Base-by-base conservation (phyloP, 1,284 basidiomycete species). In the Ganoderma leucocontextum region DNA sequence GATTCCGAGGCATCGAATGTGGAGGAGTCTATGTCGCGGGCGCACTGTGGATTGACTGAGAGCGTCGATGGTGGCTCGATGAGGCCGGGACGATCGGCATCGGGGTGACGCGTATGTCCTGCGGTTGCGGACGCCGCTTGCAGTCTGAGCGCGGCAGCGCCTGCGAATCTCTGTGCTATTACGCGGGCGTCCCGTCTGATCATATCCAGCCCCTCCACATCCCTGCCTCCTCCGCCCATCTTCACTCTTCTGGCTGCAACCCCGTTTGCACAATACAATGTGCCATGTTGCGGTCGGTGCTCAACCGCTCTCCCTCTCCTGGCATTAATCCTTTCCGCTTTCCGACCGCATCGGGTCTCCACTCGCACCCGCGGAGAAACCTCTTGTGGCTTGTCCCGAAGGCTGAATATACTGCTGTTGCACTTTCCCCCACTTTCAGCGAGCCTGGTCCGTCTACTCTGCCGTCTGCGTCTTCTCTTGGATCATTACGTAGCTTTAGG, bases 231-330 rank as follows among this genome's bases (percentile, higher is more conserved):
- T 44, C 62, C 62, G 33, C 42, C 35, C 19, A 49, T 49, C 25
- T 36, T 55, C 44, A 5, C 25, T 57, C 35, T n/a, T 25, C 58
- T 60, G 55, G 55, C 55, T 41, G 58, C 58, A 25, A 22, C 58
- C 6, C 38, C 38, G n/a, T 47, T 64, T 64, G 55, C 60, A 39
- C 13, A 39, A 63, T 70, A 75, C 75, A 63, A 78, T 78, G 77
- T 75, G 66, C 77, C 55, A 78, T 78, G 77, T 72, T 76, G 66
- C 74, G 74, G 61, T 72, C 71, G 69, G 59, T 70, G 4, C 55
- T 72, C 35, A 72, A 74, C 59, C 71, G 62, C 59, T 59, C 66
- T 44, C 57, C 63, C 42, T 13, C 36, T 49, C 25, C 29, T 3
- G 36, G 17, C 47, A 49, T 25, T 49, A 49, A 49, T 22, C 29